Evolutionary conservation across 2,329 filamentous ascomycete species (phyloP), one percentile per base, ranked within the genome.

Genomic region (Fusarium sterilihyphosum): DNA sequence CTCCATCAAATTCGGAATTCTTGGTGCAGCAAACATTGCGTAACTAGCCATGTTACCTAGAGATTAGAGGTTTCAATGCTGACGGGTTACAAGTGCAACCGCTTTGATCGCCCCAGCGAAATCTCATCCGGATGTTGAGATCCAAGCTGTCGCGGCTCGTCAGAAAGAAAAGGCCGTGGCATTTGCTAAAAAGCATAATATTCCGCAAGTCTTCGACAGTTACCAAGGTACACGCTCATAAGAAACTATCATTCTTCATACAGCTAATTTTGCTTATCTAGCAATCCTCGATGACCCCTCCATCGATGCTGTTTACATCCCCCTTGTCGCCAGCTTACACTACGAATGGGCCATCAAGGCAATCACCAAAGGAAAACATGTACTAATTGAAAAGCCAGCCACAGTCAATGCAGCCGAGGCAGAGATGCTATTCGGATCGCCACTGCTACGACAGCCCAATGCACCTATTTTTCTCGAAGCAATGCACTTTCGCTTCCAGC

Each of bases 401-500:
- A 33, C 44, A 4, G 31, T 44, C 11, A 44, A 52, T 26, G 1
- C 22, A 8, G 3, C 10, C 1, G 44, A 65, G 7, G 31, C 44
- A 14, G 31, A 62, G 3, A 41, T 38, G 17, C 9, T 65, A 3
- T 62, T 52, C 20, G 8, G 22, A 16, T 62, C 37, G 4, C 56
- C 57, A 5, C 4, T 65, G 8, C 6, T 65, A 7, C 44, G 13
- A n/a, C 56, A 62, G 11, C 46, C 46, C 6, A 16, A 62, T 14
- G 24, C 57, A 4, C 46, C 62, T 2, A 24, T 52, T 4, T 26
- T 52, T 12, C 38, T 65, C 7, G 44, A 62, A 33, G 56, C 29
- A 37, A 44, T 65, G 24, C 62, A 65, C 14, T 62, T 63, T 7
- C 38, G 38, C 33, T 65, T 65, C 46, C 62, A 65, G 17, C 57